These are phyloP conservation scores for Talaromyces proteolyticus DNA, from an alignment of 495 filamentous ascomycete genomes.

Conservation along the genomic window DNA sequence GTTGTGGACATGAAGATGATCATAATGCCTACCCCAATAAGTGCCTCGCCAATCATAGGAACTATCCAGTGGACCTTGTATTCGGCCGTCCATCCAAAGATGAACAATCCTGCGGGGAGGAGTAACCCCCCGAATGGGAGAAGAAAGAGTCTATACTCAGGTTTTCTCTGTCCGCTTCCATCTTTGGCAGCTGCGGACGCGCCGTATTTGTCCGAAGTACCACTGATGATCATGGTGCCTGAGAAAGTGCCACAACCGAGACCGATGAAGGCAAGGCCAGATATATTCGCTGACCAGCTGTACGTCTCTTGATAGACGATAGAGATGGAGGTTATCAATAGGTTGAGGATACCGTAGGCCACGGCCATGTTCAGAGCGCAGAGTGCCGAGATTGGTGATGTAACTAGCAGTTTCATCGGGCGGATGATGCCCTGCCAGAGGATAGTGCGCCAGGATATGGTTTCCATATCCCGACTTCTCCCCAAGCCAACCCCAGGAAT, in stretches of 20 bases:
- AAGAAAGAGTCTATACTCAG: constrained; percentile 33
- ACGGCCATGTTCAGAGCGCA: background rate
- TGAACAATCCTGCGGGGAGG: constrained; percentile 52
- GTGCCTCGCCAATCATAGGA: constrained; percentile 28
- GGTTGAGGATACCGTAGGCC: background rate
- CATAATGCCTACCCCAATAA: constrained; percentile 50
- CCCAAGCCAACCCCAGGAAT: too few relatives aligned
- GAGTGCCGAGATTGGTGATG: background rate
- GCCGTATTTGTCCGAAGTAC: background rate
- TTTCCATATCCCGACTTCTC: background rate
- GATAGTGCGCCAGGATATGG: background rate
- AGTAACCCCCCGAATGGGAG: constrained; percentile 46
- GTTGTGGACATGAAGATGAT: constrained; percentile 27
- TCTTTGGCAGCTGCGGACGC: background rate
- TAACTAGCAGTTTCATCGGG: background rate
- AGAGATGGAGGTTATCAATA: background rate
- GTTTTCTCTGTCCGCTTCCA: background rate
- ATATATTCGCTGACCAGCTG: too few relatives aligned
- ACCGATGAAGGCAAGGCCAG: background rate
- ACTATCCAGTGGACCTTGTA: constrained; percentile 46
- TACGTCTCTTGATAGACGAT: too few relatives aligned
- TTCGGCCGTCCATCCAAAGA: constrained; percentile 60
- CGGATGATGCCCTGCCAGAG: background rate
- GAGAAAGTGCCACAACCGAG: background rate
- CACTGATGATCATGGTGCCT: background rate